A percentile compares a stretch with the other conserved stretches of the same genome.
Conservation (phyloP, 75 land plant genomes). For the Selaginella tamariscina region DNA sequence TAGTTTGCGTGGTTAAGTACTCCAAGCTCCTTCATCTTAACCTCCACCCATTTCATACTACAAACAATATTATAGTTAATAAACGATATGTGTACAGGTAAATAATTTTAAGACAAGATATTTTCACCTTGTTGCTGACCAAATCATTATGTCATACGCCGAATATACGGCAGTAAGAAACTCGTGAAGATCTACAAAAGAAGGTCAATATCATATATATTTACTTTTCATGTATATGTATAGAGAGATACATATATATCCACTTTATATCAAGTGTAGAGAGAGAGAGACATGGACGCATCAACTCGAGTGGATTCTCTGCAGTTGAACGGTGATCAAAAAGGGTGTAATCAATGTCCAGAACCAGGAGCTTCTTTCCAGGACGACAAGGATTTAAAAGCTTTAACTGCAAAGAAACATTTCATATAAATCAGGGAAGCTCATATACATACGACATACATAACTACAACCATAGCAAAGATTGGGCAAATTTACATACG, state of each 20-base stretch:
- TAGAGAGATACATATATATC: too few relatives aligned
- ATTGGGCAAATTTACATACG: too few relatives aligned
- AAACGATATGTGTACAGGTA: background rate
- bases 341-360: slow-evolving; percentile 92
- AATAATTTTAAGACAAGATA: background rate
- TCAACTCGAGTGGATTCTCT: slow-evolving; percentile 84
- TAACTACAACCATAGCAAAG: too few relatives aligned
- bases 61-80: background rate
- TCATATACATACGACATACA: too few relatives aligned
- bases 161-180: slow-evolving; percentile 1
- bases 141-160: slow-evolving; percentile 5
- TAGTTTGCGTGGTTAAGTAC: background rate
- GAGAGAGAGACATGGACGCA: slow-evolving; percentile 72
- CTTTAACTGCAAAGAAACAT: slow-evolving; percentile 40
- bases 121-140: slow-evolving; percentile 6
- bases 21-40: slow-evolving; percentile 14
- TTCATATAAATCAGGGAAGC: too few relatives aligned
- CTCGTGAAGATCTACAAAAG: slow-evolving; percentile 1
- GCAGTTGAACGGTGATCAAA: slow-evolving; percentile 98
- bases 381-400: slow-evolving; percentile 69
- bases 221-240: too few relatives aligned
- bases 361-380: slow-evolving; percentile 78
- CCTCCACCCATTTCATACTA: slow-evolving; percentile 12
- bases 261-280: too few relatives aligned
- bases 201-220: background rate